Evolutionary conservation across 2,329 filamentous ascomycete species (phyloP).

Genomic region (Beauveria sp.): DNA sequence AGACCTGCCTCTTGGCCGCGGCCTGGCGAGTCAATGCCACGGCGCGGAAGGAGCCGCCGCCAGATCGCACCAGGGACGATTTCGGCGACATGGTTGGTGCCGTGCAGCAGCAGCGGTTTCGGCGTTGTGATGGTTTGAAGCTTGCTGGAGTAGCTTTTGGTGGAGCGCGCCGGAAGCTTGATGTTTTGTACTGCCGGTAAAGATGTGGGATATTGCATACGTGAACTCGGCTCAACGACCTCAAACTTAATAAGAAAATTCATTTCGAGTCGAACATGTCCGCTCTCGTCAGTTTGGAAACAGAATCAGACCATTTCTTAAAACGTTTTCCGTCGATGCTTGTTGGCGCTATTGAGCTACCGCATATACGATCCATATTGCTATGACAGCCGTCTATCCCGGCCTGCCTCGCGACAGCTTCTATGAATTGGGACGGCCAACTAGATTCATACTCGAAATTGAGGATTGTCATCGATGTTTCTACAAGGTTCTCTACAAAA

Average conservation of each 20-base stretch:
- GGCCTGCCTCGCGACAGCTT: not conserved
- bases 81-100: conserved; percentile 9
- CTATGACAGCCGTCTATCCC: not conserved
- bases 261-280: too few relatives aligned
- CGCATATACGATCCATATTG: not conserved
- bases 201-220: conserved; percentile 6
- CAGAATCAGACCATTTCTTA: too few relatives aligned
- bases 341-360: too few relatives aligned
- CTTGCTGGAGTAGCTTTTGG: not conserved
- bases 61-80: not conserved
- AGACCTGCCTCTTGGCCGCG: conserved; percentile 3
- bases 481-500: too few relatives aligned
- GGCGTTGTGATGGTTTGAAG: not conserved
- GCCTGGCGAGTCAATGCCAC: not conserved
- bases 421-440: not conserved
- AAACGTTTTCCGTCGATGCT: too few relatives aligned
- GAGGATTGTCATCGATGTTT: too few relatives aligned
- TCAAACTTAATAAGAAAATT: not conserved
- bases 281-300: too few relatives aligned
- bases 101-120: not conserved
- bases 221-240: not conserved
- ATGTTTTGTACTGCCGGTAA: not conserved
- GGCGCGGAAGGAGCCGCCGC: not conserved
- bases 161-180: conserved; percentile 1
- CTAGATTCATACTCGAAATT: not conserved